phyloP scores from a whole-genome alignment of 345 rosid species.

The Moricandia arvensis region DNA sequence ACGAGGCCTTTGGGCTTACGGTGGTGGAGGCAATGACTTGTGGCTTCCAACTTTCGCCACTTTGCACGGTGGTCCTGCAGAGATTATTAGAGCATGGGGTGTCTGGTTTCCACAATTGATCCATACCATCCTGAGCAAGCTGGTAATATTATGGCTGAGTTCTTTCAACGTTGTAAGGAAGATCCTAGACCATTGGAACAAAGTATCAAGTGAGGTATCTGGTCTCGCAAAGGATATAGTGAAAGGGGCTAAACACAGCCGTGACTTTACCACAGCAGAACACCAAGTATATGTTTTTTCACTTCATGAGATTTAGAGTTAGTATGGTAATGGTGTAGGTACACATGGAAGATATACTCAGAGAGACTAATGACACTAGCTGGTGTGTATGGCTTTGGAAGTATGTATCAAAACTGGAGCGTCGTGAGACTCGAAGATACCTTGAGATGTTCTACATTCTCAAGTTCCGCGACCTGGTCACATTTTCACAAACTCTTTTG shows the following conservation, averaged over 20 bases:
- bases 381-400: conserved; percentile 97
- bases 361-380: conserved; percentile 92
- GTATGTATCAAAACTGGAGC: conserved; percentile 81
- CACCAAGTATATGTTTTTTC: too few species aligned
- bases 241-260: too few species aligned
- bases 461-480: conserved; percentile 88
- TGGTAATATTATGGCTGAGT: conserved; percentile 53
- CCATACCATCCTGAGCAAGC: conserved; percentile 92
- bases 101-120: conserved; percentile 93
- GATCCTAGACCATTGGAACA: conserved; percentile 79
- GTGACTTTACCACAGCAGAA: too few species aligned
- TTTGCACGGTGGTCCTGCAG: conserved; percentile 95
- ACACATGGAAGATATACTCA: conserved; percentile 95
- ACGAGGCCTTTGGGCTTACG: conserved; percentile 97
- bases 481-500: background rate
- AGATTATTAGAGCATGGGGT: conserved; percentile 77
- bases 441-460: conserved; percentile 99
- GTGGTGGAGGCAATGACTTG: conserved; percentile 99
- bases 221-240: conserved; percentile 81
- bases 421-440: conserved; percentile 88
- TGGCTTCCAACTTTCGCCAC: conserved; percentile 95
- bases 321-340: conserved; percentile 44
- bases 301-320: background rate
- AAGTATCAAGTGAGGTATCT: conserved; percentile 64
- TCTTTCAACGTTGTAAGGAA: conserved; percentile 70